Conservation (phyloP, 179 eudicot genomes). For the Carnegiea gigantea region DNA sequence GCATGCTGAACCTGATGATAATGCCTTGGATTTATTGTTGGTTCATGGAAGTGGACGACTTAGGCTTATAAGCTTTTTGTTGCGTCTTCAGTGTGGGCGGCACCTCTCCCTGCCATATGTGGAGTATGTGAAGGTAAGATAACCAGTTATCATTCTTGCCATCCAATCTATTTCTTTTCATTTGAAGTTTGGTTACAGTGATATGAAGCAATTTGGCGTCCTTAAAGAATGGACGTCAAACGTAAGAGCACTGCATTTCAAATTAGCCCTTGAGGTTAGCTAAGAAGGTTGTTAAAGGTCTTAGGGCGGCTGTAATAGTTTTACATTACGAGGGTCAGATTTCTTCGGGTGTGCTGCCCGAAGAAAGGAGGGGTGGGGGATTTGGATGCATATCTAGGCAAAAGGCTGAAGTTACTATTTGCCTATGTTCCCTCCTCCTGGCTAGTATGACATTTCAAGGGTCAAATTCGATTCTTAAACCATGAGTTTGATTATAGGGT, state of each 20-base stretch:
- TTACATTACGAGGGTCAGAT: neutral
- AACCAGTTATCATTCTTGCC: no score
- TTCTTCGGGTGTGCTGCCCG: neutral
- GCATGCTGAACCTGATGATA: constrained; percentile 89
- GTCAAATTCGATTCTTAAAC: neutral
- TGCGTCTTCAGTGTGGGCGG: constrained; percentile 75
- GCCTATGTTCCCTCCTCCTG: no score
- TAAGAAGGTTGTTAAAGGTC: neutral
- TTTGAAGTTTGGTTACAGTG: neutral
- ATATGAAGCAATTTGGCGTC: neutral
- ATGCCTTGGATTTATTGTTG: constrained; percentile 75
- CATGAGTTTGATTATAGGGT: neutral
- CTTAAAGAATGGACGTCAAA: neutral
- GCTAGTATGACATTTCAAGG: no score
- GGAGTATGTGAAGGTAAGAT: constrained; percentile 86
- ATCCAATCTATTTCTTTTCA: neutral
- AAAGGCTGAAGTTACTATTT: no score
- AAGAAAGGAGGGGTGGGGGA: neutral
- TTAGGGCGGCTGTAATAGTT: neutral
- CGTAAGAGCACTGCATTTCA: neutral
- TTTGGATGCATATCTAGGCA: no score
- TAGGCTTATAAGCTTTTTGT: constrained; percentile 73
- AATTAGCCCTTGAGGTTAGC: neutral
- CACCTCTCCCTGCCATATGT: constrained; percentile 93
- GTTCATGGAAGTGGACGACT: constrained; percentile 90